These are phyloP conservation scores for Colletotrichum phormii DNA, from an alignment of 2,329 filamentous ascomycete genomes.

Conservation along the genomic window DNA sequence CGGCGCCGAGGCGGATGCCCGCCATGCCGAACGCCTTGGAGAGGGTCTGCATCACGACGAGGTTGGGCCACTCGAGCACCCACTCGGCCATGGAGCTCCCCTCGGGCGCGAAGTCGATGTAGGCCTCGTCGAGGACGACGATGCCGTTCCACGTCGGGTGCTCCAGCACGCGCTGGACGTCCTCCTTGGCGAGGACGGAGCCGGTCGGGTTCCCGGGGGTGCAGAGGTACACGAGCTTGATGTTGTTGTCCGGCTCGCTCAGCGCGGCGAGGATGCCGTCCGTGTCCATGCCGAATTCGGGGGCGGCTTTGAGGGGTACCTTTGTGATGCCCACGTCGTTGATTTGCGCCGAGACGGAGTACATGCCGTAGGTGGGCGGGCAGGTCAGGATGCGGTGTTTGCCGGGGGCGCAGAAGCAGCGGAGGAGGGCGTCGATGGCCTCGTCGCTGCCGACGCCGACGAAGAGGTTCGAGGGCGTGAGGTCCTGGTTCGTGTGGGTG, in stretches of 20 bases:
- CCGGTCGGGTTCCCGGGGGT: conserved; percentile 96
- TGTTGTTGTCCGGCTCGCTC: conserved; percentile 62
- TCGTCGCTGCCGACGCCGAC: conserved; percentile 97
- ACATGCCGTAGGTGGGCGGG: conserved; percentile 99
- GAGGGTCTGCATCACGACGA: conserved; percentile 98
- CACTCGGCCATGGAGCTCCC: conserved; percentile 88
- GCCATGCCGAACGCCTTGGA: conserved; percentile 97
- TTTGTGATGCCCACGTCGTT: conserved; percentile 91
- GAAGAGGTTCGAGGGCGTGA: conserved; percentile 88
- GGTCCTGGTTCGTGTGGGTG: conserved; percentile 77
- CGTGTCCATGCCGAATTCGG: conserved; percentile 80
- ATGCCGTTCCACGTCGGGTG: conserved; percentile 96
- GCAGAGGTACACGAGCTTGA: conserved; percentile 94
- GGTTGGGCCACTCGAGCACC: conserved; percentile 92
- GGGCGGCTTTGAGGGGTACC: conserved; percentile 81
- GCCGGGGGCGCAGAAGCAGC: conserved; percentile 91
- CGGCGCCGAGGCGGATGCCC: conserved; percentile 89
- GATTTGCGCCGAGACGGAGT: conserved; percentile 90
- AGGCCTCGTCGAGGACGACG: conserved; percentile 94
- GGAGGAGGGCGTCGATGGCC: conserved; percentile 92
- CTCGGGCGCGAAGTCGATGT: conserved; percentile 88
- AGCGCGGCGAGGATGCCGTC: conserved; percentile 75
- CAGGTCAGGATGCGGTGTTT: conserved; percentile 93
- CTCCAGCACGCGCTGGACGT: conserved; percentile 79
- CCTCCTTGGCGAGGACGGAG: conserved; percentile 78